These are phyloP conservation scores for Auricularia sp. DNA, from an alignment of 768 basidiomycete genomes.

Conservation along the genomic window DNA sequence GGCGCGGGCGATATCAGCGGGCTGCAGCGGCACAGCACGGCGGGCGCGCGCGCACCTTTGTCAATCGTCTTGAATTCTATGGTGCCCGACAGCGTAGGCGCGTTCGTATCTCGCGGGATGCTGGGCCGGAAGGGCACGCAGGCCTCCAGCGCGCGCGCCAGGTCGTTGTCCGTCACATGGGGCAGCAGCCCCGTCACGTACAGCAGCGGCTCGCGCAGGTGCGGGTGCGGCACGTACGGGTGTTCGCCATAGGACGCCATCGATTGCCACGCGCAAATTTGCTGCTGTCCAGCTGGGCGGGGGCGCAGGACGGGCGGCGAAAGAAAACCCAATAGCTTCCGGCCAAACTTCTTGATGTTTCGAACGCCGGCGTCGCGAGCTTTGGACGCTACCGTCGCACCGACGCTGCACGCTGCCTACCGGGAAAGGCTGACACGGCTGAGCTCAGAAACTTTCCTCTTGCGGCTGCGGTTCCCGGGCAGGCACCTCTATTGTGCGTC, in stretches of 20 bases:
- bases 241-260: slow-evolving; percentile 1
- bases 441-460: too few species aligned
- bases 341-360: too few species aligned
- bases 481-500: too few species aligned
- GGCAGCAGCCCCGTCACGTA: slow-evolving; percentile 73
- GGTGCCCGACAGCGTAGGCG: slow-evolving; percentile 50
- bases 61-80: slow-evolving; percentile 79
- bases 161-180: slow-evolving; percentile 63
- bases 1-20: slow-evolving; percentile 8
- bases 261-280: not conserved
- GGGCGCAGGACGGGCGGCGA: too few species aligned
- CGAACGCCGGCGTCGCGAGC: too few species aligned
- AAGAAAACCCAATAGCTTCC: too few species aligned
- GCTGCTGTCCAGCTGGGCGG: too few species aligned
- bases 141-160: slow-evolving; percentile 60
- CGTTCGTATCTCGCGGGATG: slow-evolving; percentile 51
- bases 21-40: not conserved
- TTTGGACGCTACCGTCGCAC: too few species aligned
- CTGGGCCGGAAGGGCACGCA: slow-evolving; percentile 78
- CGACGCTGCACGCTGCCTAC: too few species aligned
- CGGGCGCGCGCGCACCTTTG: slow-evolving; percentile 41
- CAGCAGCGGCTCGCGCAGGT: slow-evolving; percentile 73
- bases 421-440: too few species aligned
- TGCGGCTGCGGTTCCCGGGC: too few species aligned
- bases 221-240: slow-evolving; percentile 44